phyloP scores from a whole-genome alignment of 1,284 basidiomycete species.

The Bondarzewia mesenterica region DNA sequence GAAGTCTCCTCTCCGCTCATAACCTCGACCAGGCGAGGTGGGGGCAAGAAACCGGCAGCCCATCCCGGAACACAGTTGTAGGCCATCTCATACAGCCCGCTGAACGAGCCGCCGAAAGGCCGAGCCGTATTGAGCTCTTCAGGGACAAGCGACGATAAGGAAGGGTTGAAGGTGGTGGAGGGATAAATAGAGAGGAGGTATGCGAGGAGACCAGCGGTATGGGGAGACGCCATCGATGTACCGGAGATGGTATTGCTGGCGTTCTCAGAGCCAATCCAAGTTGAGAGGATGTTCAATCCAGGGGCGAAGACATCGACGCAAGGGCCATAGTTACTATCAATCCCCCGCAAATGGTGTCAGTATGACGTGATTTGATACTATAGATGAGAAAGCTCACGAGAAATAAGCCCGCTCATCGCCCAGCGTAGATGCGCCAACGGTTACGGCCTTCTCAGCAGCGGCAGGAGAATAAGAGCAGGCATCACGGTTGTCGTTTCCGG shows the following conservation, averaged over 20 bases:
- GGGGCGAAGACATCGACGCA: constrained; percentile 76
- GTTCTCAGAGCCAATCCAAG: constrained; percentile 53
- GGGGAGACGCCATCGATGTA: constrained; percentile 53
- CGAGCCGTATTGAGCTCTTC: constrained; percentile 13
- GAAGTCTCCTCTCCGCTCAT: constrained; percentile 33
- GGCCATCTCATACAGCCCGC: constrained; percentile 42
- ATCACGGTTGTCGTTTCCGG: constrained; percentile 55
- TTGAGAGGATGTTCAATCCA: constrained; percentile 58
- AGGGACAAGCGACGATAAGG: constrained; percentile 21
- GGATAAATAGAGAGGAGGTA: constrained; percentile 67
- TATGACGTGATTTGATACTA: too few species aligned
- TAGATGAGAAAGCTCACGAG: too few species aligned
- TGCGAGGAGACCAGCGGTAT: constrained; percentile 59
- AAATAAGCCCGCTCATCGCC: constrained; percentile 72
- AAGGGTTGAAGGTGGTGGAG: constrained; percentile 38
- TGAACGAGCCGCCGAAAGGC: constrained; percentile 16
- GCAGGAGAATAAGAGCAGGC: constrained; percentile 71
- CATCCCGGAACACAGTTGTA: constrained; percentile 53
- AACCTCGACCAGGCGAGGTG: constrained; percentile 39
- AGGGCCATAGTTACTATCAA: constrained; percentile 62
- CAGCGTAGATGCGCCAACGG: constrained; percentile 70
- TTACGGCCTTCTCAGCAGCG: constrained; percentile 56
- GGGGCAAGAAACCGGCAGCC: constrained; percentile 51
- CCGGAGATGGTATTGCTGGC: constrained; percentile 60
- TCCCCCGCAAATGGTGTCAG: too few species aligned